Base-by-base conservation (phyloP, 495 filamentous ascomycete genomes). In the Daldinia concentrica region DNA sequence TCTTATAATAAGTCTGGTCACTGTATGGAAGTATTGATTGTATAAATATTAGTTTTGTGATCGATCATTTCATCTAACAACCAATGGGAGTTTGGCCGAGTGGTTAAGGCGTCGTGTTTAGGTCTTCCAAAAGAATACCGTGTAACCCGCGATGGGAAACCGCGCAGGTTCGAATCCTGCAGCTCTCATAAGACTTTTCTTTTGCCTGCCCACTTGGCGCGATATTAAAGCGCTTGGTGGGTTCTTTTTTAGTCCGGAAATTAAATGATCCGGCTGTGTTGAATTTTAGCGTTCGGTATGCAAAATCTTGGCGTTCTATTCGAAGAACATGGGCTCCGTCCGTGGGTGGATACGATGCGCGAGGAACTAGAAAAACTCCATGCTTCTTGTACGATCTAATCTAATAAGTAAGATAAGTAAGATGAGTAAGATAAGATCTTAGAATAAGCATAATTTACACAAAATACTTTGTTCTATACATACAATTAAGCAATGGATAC, bases 51-150 rank as follows among this genome's bases (percentile, higher is more conserved):
- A 8, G 24, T 4, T 48, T 48, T 48, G 19, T n/a, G 4, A 5
- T 24, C 3, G 0, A 24, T 22, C 9, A 11, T 4, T 4, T 24
- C 43, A 48, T 48, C 43, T 4, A 41, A 41, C 15, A 17, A 41
- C 39, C 39, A 41, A 41, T 41, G 79, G 75, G 72, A 80, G 75
- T 76, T 75, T 83, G 81, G 81, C 81, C 81, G 80, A 84, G 82
- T 82, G 82, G 81, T 83, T 81, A 83, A 83, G 82, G 82, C 82
- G 82, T 78, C 79, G 81, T 79, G 79, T 84, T 84, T 83, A 83
- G 82, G 81, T 72, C 69, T 69, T 61, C 55, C 54, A n/a, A 41
- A 45, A 52, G 66, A 54, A 65, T 43, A 71, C 69, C 74, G 68
- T 73, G 17, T 58, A 64, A 68, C 64, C 71, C 71, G 71, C 71